Percentiles rank a stretch among this genome's conserved stretches.
Evolutionary conservation across 2,329 filamentous ascomycete genomes (phyloP).

Genomic region (Teratosphaeria viscida): DNA sequence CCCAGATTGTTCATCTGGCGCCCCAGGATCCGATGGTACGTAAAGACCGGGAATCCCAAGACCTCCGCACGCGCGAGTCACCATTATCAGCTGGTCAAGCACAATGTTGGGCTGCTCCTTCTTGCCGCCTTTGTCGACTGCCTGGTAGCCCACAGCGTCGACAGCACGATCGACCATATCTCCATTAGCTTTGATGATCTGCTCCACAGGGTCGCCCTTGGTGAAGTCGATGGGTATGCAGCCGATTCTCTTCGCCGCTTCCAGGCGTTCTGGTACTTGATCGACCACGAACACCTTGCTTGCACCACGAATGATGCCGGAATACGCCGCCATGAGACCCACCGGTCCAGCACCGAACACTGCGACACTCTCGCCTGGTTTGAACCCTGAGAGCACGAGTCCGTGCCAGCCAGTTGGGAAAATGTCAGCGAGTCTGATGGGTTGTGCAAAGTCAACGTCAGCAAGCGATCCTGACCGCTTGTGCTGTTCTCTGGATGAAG

Average conservation of each 20-base stretch:
- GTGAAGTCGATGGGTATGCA: conserved; percentile 52
- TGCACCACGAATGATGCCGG: conserved; percentile 49
- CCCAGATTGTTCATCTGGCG: conserved; percentile 49
- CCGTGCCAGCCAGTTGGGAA: conserved; percentile 48
- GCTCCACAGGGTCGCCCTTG: conserved; percentile 48
- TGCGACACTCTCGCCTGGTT: conserved; percentile 51
- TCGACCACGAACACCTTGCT: conserved; percentile 54
- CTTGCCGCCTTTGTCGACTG: conserved; percentile 44
- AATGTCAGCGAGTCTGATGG: conserved; percentile 34
- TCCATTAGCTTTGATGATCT: conserved; percentile 49
- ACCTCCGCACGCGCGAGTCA: conserved; percentile 51
- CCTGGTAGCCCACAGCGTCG: conserved; percentile 58
- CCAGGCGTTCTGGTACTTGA: conserved; percentile 48
- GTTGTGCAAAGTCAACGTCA: background rate
- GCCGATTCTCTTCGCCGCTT: conserved; percentile 51
- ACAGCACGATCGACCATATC: conserved; percentile 55
- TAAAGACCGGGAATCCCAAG: conserved; percentile 40
- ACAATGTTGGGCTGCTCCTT: conserved; percentile 54
- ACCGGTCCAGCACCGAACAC: conserved; percentile 53
- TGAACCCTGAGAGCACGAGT: conserved; percentile 47
- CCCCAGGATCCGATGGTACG: conserved; percentile 48
- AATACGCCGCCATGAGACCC: conserved; percentile 57
- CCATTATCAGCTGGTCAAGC: conserved; percentile 52
- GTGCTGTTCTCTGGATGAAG: background rate
- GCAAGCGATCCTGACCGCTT: background rate